Evolutionary conservation across 2,329 filamentous ascomycete genomes (phyloP).

Genomic region (Cladosporium sphaerospermum): DNA sequence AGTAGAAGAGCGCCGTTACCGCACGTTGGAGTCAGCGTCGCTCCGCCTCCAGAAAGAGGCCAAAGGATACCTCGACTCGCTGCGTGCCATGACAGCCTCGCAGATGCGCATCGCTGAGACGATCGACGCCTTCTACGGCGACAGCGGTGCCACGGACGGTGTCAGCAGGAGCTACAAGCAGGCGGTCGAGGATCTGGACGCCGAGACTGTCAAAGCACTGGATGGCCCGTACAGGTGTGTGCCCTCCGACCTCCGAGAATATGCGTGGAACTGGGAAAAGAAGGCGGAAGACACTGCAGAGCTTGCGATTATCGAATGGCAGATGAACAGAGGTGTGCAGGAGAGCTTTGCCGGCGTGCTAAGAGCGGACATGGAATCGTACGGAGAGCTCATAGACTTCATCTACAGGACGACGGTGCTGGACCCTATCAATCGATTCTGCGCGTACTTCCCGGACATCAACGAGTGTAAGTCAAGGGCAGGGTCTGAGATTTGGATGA

Average conservation of each 20-base stretch:
- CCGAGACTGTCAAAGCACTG: slow-evolving; percentile 96
- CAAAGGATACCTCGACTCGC: slow-evolving; percentile 92
- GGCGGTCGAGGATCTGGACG: slow-evolving; percentile 93
- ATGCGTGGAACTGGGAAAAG: slow-evolving; percentile 17
- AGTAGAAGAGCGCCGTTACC: slow-evolving; percentile 85
- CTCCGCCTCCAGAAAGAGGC: slow-evolving; percentile 93
- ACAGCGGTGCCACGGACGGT: slow-evolving; percentile 88
- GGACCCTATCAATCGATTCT: slow-evolving; percentile 92
- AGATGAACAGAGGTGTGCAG: slow-evolving; percentile 23
- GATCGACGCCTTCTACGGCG: slow-evolving; percentile 98
- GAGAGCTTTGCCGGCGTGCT: slow-evolving; percentile 14
- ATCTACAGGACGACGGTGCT: slow-evolving; percentile 71
- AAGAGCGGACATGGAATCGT: slow-evolving; percentile 8
- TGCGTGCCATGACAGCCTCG: slow-evolving; percentile 97
- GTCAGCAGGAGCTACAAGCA: slow-evolving; percentile 97
- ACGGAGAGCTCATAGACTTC: slow-evolving; percentile 26
- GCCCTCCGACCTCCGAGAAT: slow-evolving; percentile 15
- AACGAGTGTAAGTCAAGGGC: slow-evolving; percentile 68
- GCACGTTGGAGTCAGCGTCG: slow-evolving; percentile 93
- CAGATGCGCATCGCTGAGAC: slow-evolving; percentile 99
- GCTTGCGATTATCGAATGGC: slow-evolving; percentile 21
- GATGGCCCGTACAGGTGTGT: slow-evolving; percentile 83
- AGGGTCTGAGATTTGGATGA: too few species aligned
- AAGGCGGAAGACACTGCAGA: slow-evolving; percentile 14
- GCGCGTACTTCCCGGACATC: slow-evolving; percentile 96